phyloP scores from a whole-genome alignment of 306 rosid species.

The Lathyrus oleraceus region DNA sequence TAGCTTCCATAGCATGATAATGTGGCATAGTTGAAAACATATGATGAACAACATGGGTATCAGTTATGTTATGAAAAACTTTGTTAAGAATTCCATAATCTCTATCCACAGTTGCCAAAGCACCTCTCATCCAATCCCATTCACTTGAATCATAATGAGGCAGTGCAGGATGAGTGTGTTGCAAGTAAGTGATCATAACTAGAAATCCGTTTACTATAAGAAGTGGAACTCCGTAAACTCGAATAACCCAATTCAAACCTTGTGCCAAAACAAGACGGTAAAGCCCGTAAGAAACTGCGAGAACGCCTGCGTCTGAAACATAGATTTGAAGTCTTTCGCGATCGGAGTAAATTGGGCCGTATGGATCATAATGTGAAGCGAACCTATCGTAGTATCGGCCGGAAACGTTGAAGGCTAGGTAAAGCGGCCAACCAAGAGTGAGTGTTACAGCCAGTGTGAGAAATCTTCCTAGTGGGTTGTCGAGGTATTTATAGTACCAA shows the following conservation, averaged over 20 bases:
- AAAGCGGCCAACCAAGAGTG: conserved; percentile 78
- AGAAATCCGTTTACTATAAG: conserved; percentile 3
- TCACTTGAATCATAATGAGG: conserved; percentile 42
- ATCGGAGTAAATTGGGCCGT: conserved; percentile 67
- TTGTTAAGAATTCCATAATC: conserved; percentile 38
- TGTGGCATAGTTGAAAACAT: conserved; percentile 83
- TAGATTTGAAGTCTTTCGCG: conserved; percentile 67
- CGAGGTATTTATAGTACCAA: conserved; percentile 64
- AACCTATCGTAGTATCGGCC: conserved; percentile 61
- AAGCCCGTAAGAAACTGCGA: conserved; percentile 48
- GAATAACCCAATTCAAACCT: conserved; percentile 63
- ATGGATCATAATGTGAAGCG: conserved; percentile 75
- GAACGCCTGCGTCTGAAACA: conserved; percentile 58
- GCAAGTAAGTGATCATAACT: conserved; percentile 37
- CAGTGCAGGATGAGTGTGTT: conserved; percentile 39
- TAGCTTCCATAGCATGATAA: conserved; percentile 89
- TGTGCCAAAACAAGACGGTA: conserved; percentile 43
- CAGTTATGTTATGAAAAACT: conserved; percentile 36
- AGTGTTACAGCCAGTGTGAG: conserved; percentile 45
- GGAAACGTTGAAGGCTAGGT: conserved; percentile 67
- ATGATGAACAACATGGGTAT: conserved; percentile 41
- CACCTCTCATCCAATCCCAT: conserved; percentile 43
- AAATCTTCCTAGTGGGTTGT: conserved; percentile 66
- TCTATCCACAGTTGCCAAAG: conserved; percentile 37
- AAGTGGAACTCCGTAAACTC: conserved; percentile 46